Evolutionary conservation across 805 yeast genomes (phyloP), one percentile per base, ranked within the genome.

Genomic region (Myxozyma nipponensis): DNA sequence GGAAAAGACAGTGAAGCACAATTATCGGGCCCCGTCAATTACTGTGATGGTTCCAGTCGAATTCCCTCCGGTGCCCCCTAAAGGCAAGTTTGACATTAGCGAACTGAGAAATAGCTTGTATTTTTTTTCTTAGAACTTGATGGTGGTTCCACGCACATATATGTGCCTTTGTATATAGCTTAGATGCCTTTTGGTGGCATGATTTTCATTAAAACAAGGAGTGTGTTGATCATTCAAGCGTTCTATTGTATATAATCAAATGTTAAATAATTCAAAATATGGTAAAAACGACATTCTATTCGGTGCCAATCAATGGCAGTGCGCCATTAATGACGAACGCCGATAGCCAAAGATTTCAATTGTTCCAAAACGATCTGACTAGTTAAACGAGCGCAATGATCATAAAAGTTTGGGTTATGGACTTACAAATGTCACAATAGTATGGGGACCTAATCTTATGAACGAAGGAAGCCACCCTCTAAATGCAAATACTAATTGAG

Each of bases 401-500:
- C 13, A 3, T 3, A 9, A 28, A 2, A 22, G 13, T 15, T 2
- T 13, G 18, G 17, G 36, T 2, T 18, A n/a, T n/a, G 1, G 15
- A 42, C 57, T 34, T 43, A 53, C 57, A 43, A 71, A 71, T 3
- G 74, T 71, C 26, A 71, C 66, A 42, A 71, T 69, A 0, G 75
- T 71, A 48, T 71, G 75, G 32, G 96, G 96, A 0, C 95, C 95
- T 55, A 87, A 73, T 64, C 96, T 79, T 4, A 86, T 77, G 63
- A 87, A 87, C 39, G 93, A 82, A 28, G 95, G 95, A 34, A 84
- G 70, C 96, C 96, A 87, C 23, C 96, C 96, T 67, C 95, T 75
- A 69, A 87, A 87, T 82, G 86, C 78, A 69, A 88, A 88, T 0
- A 81, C 76, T 13, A n/a, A 2, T 22, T 9, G 19, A 5, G 17